Conservation (phyloP, 345 rosid genomes). For the Toxicodendron radicans region DNA sequence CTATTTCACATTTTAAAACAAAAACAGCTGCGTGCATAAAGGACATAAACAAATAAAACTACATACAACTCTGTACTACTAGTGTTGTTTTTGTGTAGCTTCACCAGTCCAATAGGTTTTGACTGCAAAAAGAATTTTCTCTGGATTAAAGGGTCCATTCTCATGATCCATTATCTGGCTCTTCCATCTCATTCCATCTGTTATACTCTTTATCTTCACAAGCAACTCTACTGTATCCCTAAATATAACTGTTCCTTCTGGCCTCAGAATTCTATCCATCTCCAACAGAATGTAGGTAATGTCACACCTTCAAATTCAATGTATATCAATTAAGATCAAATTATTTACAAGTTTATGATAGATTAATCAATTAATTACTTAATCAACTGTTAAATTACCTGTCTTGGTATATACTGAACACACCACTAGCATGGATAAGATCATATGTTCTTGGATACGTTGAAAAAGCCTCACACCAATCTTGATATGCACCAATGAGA, state of each 20-base stretch:
- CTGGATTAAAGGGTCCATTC: conserved; percentile 91
- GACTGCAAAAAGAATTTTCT: conserved; percentile 86
- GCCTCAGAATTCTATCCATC: conserved; percentile 95
- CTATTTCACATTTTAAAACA: conserved; percentile 1
- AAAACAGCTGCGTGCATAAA: not conserved
- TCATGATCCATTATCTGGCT: conserved; percentile 84
- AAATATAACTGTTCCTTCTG: conserved; percentile 90
- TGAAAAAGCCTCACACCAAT: conserved; percentile 98
- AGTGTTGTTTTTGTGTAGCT: conserved; percentile 29
- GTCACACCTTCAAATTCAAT: conserved; percentile 61
- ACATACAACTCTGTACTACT: conserved; percentile 25
- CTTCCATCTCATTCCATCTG: conserved; percentile 87
- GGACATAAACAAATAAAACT: not conserved
- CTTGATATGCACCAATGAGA: conserved; percentile 80
- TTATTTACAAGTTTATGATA: not conserved
- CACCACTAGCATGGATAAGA: conserved; percentile 80
- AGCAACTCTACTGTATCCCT: conserved; percentile 87
- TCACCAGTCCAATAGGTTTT: conserved; percentile 92
- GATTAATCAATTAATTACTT: not conserved
- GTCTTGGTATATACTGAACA: conserved; percentile 79
- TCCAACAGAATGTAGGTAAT: conserved; percentile 75
- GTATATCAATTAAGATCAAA: not conserved
- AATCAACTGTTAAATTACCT: conserved; percentile 40
- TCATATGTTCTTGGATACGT: conserved; percentile 98
- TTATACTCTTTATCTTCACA: conserved; percentile 66